Evolutionary conservation across 2,329 filamentous ascomycete species (phyloP).

Genomic region (Diaporthe destruens): DNA sequence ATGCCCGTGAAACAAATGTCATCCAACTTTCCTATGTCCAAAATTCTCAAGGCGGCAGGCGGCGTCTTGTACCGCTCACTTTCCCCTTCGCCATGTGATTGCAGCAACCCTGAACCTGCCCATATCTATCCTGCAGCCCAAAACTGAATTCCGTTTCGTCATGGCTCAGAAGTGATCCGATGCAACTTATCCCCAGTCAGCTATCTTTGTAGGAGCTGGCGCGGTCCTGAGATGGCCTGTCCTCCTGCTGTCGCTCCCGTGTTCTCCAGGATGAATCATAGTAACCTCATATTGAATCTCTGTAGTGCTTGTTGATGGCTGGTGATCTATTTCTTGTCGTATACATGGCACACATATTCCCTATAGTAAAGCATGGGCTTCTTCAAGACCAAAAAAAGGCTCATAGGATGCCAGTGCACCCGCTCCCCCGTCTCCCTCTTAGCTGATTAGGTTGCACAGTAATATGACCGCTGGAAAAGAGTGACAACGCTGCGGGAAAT

Average conservation of each 20-base stretch:
- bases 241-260: not conserved
- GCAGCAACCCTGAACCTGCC: not conserved
- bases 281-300: not conserved
- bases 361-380: not conserved
- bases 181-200: not conserved
- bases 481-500: not conserved
- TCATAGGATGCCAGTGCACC: not conserved
- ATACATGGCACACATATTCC: not conserved
- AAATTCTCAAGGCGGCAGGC: not conserved
- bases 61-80: not conserved
- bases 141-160: not conserved
- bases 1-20: not conserved
- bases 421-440: not conserved
- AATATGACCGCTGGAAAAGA: too few species aligned
- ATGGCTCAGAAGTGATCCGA: not conserved
- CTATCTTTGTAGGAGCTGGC: not conserved
- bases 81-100: not conserved
- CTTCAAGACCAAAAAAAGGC: not conserved
- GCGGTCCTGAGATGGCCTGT: not conserved
- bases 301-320: not conserved
- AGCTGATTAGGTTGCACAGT: not conserved
- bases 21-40: not conserved
- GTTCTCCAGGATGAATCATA: not conserved
- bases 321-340: not conserved
- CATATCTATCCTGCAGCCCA: not conserved